Conservation (phyloP, 163 green algal genomes). For the Scenedesmus sp. region DNA sequence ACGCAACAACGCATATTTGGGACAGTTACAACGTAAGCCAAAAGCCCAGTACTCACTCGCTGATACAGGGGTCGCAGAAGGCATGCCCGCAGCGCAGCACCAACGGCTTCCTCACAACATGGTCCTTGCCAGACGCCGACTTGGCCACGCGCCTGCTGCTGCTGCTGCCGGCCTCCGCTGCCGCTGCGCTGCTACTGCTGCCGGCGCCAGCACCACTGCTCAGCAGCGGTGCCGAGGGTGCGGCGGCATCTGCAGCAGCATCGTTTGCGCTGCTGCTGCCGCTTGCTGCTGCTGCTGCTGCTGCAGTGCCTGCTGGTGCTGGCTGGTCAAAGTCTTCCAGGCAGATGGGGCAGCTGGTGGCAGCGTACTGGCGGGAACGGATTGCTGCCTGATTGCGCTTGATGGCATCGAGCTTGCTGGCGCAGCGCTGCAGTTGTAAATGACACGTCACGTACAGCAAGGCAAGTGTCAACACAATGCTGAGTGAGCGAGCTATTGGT, state of each 20-base stretch:
- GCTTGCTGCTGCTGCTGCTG: not conserved
- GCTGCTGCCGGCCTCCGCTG: not conserved
- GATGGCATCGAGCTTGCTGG: constrained; percentile 44
- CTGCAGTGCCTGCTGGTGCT: not conserved
- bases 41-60: constrained; percentile 21
- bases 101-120: not conserved
- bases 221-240: not conserved
- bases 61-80: constrained; percentile 61
- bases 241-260: not conserved
- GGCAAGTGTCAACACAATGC: too few species aligned
- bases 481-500: too few species aligned
- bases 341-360: constrained; percentile 49
- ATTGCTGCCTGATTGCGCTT: constrained; percentile 53
- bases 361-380: constrained; percentile 29
- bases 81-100: constrained; percentile 55
- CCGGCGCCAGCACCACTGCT: not conserved
- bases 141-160: not conserved
- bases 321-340: constrained; percentile 46
- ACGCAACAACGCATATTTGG: not conserved
- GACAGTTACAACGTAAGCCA: not conserved
- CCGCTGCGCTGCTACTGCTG: not conserved
- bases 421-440: constrained; percentile 11
- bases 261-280: not conserved
- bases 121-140: not conserved
- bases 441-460: too few species aligned